Evolutionary conservation across 2,329 filamentous ascomycete genomes (phyloP), one percentile per base, ranked within the genome.

Genomic region (Aspergillus flavus): DNA sequence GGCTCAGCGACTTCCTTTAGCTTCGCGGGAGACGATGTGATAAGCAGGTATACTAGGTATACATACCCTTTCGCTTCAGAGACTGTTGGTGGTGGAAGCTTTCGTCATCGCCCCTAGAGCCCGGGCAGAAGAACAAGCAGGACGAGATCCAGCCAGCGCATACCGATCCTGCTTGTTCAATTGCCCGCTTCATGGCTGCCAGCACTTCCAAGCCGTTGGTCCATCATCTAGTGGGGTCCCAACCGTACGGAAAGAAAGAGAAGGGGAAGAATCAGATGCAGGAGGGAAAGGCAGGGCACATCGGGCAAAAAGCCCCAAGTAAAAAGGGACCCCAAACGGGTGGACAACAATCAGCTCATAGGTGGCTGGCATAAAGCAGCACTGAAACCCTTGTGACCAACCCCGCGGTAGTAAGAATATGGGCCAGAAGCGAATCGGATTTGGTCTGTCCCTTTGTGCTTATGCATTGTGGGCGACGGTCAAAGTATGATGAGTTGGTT

Each of bases 121-220:
- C 66, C 65, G 62, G 70, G 66, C 76, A 80, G 64, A 70, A 72
- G 64, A 70, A 72, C 66, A 76, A 75, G 70, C 76, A 80, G 68
- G 76, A 78, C 54, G 71, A 69, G 64, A 79, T 69, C 78, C 78
- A 80, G 68, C 72, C 73, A 68, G 71, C 75, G 69, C 79, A 74
- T 65, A 73, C 67, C 69, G 76, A 77, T 65, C 74, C 76, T 70
- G 75, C 77, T 73, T 75, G 76, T 70, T 77, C 74, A 61, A 76
- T 69, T 73, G 69, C 73, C 66, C 71, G 69, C 67, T 69, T 73
- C 70, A 76, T 77, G 58, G 74, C 76, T 74, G 66, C 74, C 72
- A 71, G 71, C 71, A 74, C 74, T 71, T 68, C 55, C 63, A 58
- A 62, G 58, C 64, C 62, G 59, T 65, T 66, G 69, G 65, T 69